Evolutionary conservation across 257 asterid species (phyloP).

Genomic region (Asclepias syriaca): DNA sequence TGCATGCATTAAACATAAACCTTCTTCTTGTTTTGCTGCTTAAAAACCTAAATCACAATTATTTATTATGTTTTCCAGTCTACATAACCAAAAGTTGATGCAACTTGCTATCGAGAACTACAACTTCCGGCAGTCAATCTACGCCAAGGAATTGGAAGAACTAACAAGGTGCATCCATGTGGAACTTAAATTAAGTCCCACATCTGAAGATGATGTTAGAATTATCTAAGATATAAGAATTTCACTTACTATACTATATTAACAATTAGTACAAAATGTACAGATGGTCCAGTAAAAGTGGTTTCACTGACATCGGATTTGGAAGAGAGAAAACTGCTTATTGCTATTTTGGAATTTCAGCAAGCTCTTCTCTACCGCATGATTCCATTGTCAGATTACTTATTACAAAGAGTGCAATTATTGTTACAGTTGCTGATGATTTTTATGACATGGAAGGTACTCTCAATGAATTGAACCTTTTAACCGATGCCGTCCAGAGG

Average conservation of each 20-base stretch:
- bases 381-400: constrained; percentile 34
- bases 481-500: constrained; percentile 52
- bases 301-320: constrained; percentile 56
- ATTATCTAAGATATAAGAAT: too few species aligned
- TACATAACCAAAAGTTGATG: constrained; percentile 33
- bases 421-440: constrained; percentile 55
- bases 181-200: too few species aligned
- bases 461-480: constrained; percentile 23
- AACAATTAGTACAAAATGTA: too few species aligned
- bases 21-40: neutral
- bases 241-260: too few species aligned
- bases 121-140: constrained; percentile 39
- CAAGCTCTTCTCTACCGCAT: constrained; percentile 31
- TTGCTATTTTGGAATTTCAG: constrained; percentile 41
- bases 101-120: constrained; percentile 49
- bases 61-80: constrained; percentile 26
- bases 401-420: constrained; percentile 39
- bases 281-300: constrained; percentile 55
- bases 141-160: constrained; percentile 44
- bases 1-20: neutral
- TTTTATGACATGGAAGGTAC: constrained; percentile 59
- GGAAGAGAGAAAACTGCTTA: constrained; percentile 56
- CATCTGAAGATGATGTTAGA: too few species aligned
- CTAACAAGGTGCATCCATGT: constrained; percentile 39
- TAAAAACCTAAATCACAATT: too few species aligned